These are phyloP conservation scores for Starmera dryadoides DNA, from an alignment of 805 yeast species.

Conservation along the genomic window DNA sequence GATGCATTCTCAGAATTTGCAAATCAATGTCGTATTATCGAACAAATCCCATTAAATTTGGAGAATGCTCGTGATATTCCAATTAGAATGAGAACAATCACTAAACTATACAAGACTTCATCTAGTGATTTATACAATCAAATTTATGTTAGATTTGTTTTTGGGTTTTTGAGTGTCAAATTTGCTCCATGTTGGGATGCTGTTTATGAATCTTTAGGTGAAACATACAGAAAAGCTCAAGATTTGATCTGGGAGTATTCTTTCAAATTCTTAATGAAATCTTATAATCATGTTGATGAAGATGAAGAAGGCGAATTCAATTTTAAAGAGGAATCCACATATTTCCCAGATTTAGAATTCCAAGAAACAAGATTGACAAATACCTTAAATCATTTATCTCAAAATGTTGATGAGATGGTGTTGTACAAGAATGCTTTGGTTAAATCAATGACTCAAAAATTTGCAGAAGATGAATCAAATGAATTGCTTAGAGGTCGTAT, in stretches of 20 bases:
- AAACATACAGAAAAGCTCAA: conserved; percentile 33
- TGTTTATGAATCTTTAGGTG: conserved; percentile 52
- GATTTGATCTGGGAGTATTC: conserved; percentile 51
- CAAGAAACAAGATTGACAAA: conserved; percentile 12
- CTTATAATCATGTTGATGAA: conserved; percentile 11
- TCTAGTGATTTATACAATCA: conserved; percentile 13
- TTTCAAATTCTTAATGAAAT: conserved; percentile 22
- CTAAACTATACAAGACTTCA: conserved; percentile 29
- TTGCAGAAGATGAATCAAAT: conserved; percentile 6
- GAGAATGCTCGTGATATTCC: conserved; percentile 68
- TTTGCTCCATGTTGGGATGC: conserved; percentile 87
- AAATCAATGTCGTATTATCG: conserved; percentile 52
- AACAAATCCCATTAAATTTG: conserved; percentile 65
- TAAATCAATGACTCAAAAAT: conserved; percentile 8
- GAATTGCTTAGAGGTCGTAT: conserved; percentile 38
- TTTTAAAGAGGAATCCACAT: background rate
- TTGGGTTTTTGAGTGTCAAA: conserved; percentile 67
- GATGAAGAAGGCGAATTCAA: too few species aligned
- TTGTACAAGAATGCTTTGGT: conserved; percentile 6
- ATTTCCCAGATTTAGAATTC: conserved; percentile 1
- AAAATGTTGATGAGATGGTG: background rate
- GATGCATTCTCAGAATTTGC: conserved; percentile 32
- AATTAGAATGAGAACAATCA: conserved; percentile 56
- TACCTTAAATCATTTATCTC: conserved; percentile 6
- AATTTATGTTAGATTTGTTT: conserved; percentile 40